Conservation (phyloP, 73 alveolate species). For the Symbiodinium natans region DNA sequence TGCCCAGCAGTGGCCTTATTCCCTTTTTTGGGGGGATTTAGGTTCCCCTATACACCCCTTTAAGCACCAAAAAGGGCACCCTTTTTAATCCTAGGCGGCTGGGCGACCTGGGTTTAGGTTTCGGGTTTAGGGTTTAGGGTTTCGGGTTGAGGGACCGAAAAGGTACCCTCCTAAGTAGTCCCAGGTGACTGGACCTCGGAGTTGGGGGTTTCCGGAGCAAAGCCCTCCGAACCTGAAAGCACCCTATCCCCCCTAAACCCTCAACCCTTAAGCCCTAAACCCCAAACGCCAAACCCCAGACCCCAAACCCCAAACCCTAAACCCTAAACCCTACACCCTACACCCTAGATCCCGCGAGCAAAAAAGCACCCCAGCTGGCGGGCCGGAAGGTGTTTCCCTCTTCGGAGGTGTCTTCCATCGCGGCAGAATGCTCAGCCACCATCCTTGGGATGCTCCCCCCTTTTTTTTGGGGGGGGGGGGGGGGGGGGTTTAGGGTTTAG, state of each 20-base stretch:
- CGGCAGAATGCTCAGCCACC: background rate
- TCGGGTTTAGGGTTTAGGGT: too few species aligned
- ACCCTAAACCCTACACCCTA: too few species aligned
- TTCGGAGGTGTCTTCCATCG: slow-evolving; percentile 74
- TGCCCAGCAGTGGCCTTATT: too few species aligned
- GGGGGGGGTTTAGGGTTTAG: background rate
- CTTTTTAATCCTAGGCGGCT: too few species aligned
- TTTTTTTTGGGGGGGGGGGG: background rate
- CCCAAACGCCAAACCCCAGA: too few species aligned
- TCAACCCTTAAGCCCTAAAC: too few species aligned
- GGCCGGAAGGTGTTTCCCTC: background rate
- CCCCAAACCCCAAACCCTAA: too few species aligned
- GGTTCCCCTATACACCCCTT: too few species aligned
- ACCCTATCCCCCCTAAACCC: background rate
- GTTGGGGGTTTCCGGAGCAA: background rate
- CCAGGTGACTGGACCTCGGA: background rate
- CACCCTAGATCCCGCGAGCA: background rate
- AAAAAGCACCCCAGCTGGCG: background rate
- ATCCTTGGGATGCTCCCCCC: background rate
- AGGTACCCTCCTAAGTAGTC: background rate
- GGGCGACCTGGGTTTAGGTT: too few species aligned
- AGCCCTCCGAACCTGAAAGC: background rate
- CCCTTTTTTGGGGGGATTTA: too few species aligned
- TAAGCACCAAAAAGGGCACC: too few species aligned
- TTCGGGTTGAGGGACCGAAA: too few species aligned